Percentiles rank a stretch among this genome's conserved stretches.
Evolutionary conservation across 2,329 filamentous ascomycete genomes (phyloP).

Genomic region (Pestalotiopsis sp.): DNA sequence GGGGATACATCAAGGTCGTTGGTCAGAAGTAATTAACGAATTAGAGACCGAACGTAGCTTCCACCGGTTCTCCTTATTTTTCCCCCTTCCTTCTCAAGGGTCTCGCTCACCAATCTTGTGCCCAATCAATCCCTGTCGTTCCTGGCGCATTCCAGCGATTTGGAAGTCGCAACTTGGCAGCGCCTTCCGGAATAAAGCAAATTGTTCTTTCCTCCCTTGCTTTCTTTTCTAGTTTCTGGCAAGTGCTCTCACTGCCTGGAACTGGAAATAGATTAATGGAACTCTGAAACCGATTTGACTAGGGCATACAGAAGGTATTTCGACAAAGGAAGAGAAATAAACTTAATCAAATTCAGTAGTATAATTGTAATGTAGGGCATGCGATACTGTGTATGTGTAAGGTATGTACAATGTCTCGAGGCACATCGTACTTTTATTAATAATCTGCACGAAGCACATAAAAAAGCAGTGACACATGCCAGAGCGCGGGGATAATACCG

Average conservation of each 20-base stretch:
- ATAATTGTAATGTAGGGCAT: too few relatives aligned
- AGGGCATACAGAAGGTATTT: too few relatives aligned
- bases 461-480: background rate
- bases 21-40: background rate
- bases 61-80: conserved; percentile 1
- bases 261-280: too few relatives aligned
- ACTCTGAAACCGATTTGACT: too few relatives aligned
- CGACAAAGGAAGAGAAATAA: too few relatives aligned
- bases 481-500: background rate
- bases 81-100: background rate
- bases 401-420: too few relatives aligned
- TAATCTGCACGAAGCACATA: background rate
- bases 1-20: background rate
- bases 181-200: background rate
- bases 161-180: conserved; percentile 4
- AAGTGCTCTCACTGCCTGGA: too few relatives aligned
- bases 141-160: conserved; percentile 9
- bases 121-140: background rate
- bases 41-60: too few relatives aligned
- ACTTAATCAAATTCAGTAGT: too few relatives aligned
- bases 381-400: too few relatives aligned
- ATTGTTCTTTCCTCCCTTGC: background rate
- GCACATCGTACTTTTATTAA: background rate
- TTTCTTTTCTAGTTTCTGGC: background rate
- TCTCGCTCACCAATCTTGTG: background rate